phyloP scores from a whole-genome alignment of 2,329 filamentous ascomycete genomes.

The Xylaria sp. region DNA sequence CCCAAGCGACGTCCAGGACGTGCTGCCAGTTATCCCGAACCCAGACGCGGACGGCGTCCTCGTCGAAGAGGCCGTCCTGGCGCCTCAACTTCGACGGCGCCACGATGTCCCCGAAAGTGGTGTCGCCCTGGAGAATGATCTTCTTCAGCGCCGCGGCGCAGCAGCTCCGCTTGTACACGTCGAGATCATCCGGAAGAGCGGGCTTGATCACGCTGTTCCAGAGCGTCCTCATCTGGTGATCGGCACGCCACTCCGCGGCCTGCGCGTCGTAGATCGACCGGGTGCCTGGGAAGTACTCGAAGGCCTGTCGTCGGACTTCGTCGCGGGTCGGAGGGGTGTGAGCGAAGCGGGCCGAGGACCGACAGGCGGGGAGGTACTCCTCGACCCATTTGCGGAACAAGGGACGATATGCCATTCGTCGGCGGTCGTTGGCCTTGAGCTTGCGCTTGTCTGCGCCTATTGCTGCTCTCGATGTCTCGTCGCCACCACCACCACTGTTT shows the following conservation, averaged over 20 bases:
- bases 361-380: conserved; percentile 68
- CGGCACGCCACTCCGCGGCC: conserved; percentile 54
- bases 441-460: conserved; percentile 47
- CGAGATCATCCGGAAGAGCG: conserved; percentile 46
- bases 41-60: conserved; percentile 56
- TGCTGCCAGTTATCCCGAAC: conserved; percentile 51
- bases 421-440: conserved; percentile 65
- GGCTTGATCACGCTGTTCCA: conserved; percentile 59
- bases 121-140: conserved; percentile 60
- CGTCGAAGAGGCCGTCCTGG: conserved; percentile 56
- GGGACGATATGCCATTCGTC: conserved; percentile 63
- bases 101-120: conserved; percentile 51
- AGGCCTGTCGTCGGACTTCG: conserved; percentile 65
- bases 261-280: conserved; percentile 56
- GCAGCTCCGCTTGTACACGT: conserved; percentile 47
- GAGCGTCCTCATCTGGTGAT: conserved; percentile 56
- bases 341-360: conserved; percentile 52
- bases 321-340: conserved; percentile 53
- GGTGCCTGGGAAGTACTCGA: conserved; percentile 60
- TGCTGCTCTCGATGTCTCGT: conserved; percentile 27
- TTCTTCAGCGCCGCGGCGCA: conserved; percentile 58
- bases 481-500: neutral
- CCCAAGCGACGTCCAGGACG: conserved; percentile 14
- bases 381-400: conserved; percentile 70
- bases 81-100: conserved; percentile 46